Conservation (phyloP, 805 yeast species). For the Spathaspora arborariae region DNA sequence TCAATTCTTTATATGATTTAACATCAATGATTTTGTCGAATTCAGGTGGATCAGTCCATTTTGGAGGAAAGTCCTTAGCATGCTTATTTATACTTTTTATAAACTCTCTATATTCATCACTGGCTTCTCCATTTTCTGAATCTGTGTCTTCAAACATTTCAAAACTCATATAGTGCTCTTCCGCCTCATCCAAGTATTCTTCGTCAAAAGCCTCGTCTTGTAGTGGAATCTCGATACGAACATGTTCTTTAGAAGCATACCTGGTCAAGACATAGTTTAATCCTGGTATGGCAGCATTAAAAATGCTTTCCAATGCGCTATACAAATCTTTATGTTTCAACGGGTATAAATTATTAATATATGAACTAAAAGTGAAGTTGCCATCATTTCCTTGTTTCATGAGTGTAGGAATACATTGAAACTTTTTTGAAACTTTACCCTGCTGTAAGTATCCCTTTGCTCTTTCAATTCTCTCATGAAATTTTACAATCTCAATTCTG, state of each 20-base stretch:
- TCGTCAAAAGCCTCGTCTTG: constrained; percentile 10
- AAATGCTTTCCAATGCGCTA: constrained; percentile 24
- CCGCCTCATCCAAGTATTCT: too few relatives aligned
- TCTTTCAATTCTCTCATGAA: constrained; percentile 6
- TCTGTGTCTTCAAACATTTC: too few relatives aligned
- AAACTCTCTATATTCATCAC: constrained; percentile 9
- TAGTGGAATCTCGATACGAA: constrained; percentile 13
- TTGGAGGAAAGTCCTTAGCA: too few relatives aligned
- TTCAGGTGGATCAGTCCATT: constrained; percentile 6
- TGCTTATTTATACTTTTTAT: too few relatives aligned
- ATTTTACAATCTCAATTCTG: constrained; percentile 9
- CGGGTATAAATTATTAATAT: constrained; percentile 42
- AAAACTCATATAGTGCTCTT: too few relatives aligned
- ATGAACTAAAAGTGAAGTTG: constrained; percentile 20
- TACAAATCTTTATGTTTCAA: constrained; percentile 20
- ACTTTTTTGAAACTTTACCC: constrained; percentile 19
- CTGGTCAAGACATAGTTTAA: constrained; percentile 24
- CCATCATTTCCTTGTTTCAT: constrained; percentile 11
- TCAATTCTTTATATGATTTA: constrained; percentile 17
- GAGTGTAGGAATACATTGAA: constrained; percentile 37
- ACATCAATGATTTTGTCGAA: constrained; percentile 13
- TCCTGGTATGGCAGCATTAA: constrained; percentile 28
- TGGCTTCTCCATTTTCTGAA: too few relatives aligned
- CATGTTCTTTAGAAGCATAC: constrained; percentile 14
- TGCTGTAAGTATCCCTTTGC: constrained; percentile 11